Evolutionary conservation across 345 rosid genomes (phyloP).

Genomic region (Citropsis articulata): DNA sequence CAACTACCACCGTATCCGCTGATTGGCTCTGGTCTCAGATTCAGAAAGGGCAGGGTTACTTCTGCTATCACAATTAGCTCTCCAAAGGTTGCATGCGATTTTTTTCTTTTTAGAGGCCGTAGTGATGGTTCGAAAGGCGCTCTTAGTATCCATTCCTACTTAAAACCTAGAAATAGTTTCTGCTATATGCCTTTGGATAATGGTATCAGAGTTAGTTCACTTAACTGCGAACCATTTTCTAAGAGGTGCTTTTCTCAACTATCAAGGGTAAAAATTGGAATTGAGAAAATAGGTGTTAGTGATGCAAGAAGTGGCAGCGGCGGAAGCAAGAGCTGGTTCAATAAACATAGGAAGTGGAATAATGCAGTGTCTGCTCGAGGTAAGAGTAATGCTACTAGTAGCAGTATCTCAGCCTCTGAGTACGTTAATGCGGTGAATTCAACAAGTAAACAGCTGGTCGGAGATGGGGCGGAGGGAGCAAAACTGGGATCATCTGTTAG

Average conservation of each 20-base stretch:
- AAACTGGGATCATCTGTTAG: conserved; percentile 21
- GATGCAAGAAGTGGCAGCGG: conserved; percentile 10
- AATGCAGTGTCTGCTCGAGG: conserved; percentile 34
- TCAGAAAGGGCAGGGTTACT: conserved; percentile 23
- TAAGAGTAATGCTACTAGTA: background rate
- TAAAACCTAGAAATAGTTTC: conserved; percentile 20
- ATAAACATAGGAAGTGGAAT: conserved; percentile 33
- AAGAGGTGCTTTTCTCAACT: conserved; percentile 43
- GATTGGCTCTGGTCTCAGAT: conserved; percentile 19
- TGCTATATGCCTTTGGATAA: conserved; percentile 22
- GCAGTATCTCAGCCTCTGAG: background rate
- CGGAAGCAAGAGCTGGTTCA: conserved; percentile 16
- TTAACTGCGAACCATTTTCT: conserved; percentile 16
- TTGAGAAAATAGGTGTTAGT: conserved; percentile 11
- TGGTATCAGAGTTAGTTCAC: conserved; percentile 16
- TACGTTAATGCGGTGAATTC: conserved; percentile 22
- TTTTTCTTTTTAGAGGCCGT: conserved; percentile 14
- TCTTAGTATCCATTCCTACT: conserved; percentile 16
- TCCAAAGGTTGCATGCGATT: background rate
- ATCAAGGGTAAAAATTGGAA: conserved; percentile 19
- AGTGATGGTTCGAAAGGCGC: conserved; percentile 14
- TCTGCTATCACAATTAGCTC: conserved; percentile 10
- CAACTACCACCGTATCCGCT: conserved; percentile 18
- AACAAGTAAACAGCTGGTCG: conserved; percentile 27
- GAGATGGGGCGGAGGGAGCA: conserved; percentile 20